Percentiles rank a stretch among this genome's conserved stretches.
phyloP scores from a whole-genome alignment of 225 moss, liverwort and hornwort genomes.

The Physcomitrium patens region DNA sequence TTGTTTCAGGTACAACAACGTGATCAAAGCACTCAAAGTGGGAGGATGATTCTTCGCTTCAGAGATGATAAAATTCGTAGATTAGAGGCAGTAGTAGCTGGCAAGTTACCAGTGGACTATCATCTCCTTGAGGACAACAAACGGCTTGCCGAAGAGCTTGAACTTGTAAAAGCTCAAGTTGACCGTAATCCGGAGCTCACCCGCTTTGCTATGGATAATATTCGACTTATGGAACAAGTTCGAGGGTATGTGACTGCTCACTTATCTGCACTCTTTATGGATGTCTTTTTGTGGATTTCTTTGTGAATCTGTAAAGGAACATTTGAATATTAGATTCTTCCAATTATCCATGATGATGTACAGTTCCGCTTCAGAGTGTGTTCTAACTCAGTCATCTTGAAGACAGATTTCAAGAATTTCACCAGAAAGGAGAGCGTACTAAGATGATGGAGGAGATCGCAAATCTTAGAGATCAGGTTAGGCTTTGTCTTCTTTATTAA shows the following conservation, averaged over 20 bases:
- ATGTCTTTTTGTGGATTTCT: not conserved
- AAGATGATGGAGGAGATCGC: slow-evolving; percentile 61
- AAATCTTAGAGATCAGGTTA: slow-evolving; percentile 70
- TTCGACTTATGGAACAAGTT: slow-evolving; percentile 74
- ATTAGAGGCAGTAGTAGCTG: slow-evolving; percentile 63
- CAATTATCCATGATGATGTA: too few relatives aligned
- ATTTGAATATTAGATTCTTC: too few relatives aligned
- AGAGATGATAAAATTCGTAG: slow-evolving; percentile 81
- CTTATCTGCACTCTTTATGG: not conserved
- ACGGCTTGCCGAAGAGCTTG: slow-evolving; percentile 60
- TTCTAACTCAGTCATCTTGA: not conserved
- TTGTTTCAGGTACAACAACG: slow-evolving; percentile 72
- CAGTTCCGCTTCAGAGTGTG: not conserved
- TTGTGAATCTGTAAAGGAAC: not conserved
- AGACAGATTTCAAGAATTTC: slow-evolving; percentile 69
- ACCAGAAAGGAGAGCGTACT: slow-evolving; percentile 59
- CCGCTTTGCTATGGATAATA: slow-evolving; percentile 85
- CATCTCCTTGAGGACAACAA: slow-evolving; percentile 61
- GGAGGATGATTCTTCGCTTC: slow-evolving; percentile 79
- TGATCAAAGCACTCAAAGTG: slow-evolving; percentile 78
- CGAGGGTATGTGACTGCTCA: slow-evolving; percentile 47
- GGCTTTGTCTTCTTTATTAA: not conserved
- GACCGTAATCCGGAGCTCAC: slow-evolving; percentile 88
- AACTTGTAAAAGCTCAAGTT: slow-evolving; percentile 54
- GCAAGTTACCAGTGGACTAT: slow-evolving; percentile 44